Evolutionary conservation across 495 filamentous ascomycete genomes (phyloP), one percentile per base, ranked within the genome.

Genomic region (Neurospora sublineolata): DNA sequence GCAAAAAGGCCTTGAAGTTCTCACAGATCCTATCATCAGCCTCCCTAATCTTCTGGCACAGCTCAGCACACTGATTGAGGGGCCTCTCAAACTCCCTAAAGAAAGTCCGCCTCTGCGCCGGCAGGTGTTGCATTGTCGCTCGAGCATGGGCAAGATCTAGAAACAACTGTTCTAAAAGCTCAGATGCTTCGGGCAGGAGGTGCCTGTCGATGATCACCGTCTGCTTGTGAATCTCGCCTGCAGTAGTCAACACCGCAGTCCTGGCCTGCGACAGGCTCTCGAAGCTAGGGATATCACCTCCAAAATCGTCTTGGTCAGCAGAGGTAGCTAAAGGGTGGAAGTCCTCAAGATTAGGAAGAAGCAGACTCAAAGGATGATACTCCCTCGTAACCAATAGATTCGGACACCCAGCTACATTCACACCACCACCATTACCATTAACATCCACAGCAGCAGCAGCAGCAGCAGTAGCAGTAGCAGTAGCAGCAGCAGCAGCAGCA

Each of bases 111-210:
- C n/a, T 11, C 4, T 52, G 20, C 10, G 44, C 44, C 10, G 44
- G 44, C n/a, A 1, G n/a, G 20, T 27, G 20, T 12, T 23, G 44
- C 0, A 44, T 3, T 8, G 18, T 5, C 20, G 44, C 20, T 11
- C 44, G 10, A 10, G 42, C n/a, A 0, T 44, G 8, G 3, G 44
- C 20, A 14, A 52, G 4, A 2, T 52, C 11, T 7, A 1, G 11
- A 3, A 14, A 27, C 0, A 52, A 12, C 0, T 0, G 0, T 3
- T 27, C 20, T 11, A 52, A 1, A 27, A 14, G 4, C 3, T 23
- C 4, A 12, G 20, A 6, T 2, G 20, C 20, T 52, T 52, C 44
- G 44, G n/a, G n/a, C n/a, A 52, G 10, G 5, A 52, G 4, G n/a
- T 23, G 11, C 4, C 5, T 52, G 0, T 52, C 20, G 0, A 52